Evolutionary conservation across 768 basidiomycete species (phyloP).

Genomic region (Leccinum aurantiacum): DNA sequence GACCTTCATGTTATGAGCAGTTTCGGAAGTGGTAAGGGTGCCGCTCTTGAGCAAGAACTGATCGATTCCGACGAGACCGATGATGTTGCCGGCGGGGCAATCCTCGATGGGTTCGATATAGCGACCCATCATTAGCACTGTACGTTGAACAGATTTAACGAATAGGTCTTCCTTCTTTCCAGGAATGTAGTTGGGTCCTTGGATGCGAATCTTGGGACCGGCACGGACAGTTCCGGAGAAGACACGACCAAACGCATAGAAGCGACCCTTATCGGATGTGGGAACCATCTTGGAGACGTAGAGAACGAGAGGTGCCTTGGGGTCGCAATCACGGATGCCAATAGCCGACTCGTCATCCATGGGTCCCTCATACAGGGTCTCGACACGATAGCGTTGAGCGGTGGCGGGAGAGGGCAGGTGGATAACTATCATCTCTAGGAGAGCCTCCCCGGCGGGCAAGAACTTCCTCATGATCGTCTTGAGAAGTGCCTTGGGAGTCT

Average conservation of each 20-base stretch:
- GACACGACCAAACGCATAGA: slow-evolving; percentile 99
- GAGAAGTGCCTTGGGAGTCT: slow-evolving; percentile 86
- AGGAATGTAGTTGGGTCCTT: slow-evolving; percentile 97
- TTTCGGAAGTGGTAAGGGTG: slow-evolving; percentile 96
- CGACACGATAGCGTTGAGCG: slow-evolving; percentile 97
- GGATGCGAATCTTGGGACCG: slow-evolving; percentile 98
- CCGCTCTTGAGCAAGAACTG: slow-evolving; percentile 99
- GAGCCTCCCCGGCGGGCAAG: slow-evolving; percentile 97
- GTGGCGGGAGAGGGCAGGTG: slow-evolving; percentile 97
- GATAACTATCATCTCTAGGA: slow-evolving; percentile 99
- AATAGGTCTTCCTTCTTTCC: slow-evolving; percentile 99
- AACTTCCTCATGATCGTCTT: slow-evolving; percentile 99
- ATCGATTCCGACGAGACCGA: slow-evolving; percentile 99
- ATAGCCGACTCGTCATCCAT: slow-evolving; percentile 99
- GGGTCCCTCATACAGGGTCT: slow-evolving; percentile 99
- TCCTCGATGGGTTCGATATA: slow-evolving; percentile 98
- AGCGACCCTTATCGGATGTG: slow-evolving; percentile 99
- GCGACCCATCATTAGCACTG: slow-evolving; percentile 99
- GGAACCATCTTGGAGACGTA: slow-evolving; percentile 99
- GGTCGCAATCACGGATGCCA: slow-evolving; percentile 97
- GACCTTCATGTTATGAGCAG: slow-evolving; percentile 99
- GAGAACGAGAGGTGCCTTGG: slow-evolving; percentile 92
- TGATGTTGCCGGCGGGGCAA: slow-evolving; percentile 97
- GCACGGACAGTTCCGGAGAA: slow-evolving; percentile 97
- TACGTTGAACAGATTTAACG: slow-evolving; percentile 97